These are phyloP conservation scores for Paramecium caudatum DNA, from an alignment of 73 alveolate genomes.

Conservation along the genomic window DNA sequence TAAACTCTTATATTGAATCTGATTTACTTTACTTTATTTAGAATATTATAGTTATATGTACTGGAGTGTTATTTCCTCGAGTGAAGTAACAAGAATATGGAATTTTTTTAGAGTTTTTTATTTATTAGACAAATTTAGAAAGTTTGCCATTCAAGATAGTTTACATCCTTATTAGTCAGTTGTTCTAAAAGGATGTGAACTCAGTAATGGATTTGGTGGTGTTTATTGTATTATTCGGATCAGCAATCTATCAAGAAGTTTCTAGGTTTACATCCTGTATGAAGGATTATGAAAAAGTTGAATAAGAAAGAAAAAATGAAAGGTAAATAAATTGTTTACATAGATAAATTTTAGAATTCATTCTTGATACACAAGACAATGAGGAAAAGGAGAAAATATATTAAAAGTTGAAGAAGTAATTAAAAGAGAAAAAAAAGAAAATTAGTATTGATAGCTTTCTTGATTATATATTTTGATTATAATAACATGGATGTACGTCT, in stretches of 20 bases:
- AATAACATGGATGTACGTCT: conserved; percentile 41
- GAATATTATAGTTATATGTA: neutral
- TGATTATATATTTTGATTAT: neutral
- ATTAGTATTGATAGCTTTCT: neutral
- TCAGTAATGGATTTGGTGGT: conserved; percentile 14
- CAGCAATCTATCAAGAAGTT: neutral
- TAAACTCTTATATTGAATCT: neutral
- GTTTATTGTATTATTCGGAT: neutral
- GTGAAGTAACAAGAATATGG: conserved; percentile 6
- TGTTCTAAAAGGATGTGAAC: conserved; percentile 1
- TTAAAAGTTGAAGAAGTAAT: neutral
- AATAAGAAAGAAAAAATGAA: neutral
- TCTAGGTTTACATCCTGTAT: neutral
- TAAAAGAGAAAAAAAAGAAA: neutral
- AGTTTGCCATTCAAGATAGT: conserved; percentile 28
- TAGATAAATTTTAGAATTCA: conserved; percentile 40
- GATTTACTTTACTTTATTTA: conserved; percentile 5
- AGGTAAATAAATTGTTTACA: neutral
- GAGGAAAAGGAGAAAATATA: neutral
- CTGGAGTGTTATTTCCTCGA: neutral
- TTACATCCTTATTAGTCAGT: neutral
- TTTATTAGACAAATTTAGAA: neutral
- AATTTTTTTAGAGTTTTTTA: conserved; percentile 22
- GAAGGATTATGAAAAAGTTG: conserved; percentile 5
- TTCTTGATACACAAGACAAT: neutral